Base-by-base conservation (phyloP, 2,329 filamentous ascomycete species). In the Mariannaea sp. region DNA sequence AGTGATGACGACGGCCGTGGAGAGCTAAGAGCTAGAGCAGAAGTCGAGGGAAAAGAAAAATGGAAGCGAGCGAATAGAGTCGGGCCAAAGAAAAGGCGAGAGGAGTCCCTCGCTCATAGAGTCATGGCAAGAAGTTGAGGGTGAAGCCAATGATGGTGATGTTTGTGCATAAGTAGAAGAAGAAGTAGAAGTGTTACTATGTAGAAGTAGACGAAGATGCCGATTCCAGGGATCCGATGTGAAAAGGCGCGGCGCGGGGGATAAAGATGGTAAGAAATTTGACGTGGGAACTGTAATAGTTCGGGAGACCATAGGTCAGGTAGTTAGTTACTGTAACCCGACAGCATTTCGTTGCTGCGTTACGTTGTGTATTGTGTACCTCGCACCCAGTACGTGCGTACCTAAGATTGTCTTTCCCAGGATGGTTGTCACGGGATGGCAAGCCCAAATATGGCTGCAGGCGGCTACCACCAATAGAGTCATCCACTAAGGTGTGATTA, bases 81-180 rank as follows among this genome's bases (percentile, higher is more conserved):
- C 60, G 45, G 47, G 46, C 35, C 62, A 54, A 49, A 49, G 14
- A 53, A 60, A 50, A 40, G 56, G 36, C 19, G 27, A 30, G 30
- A 36, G 38, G 42, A 42, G 39, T 54, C 53, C 60, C 56, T 52
- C 54, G 49, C 47, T 64, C 53, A 65, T 56, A 53, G 52, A 52
- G 51, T 64, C 62, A 65, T 44, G 38, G 32, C 8, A 20, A 39
- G 19, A 39, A 22, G 13, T 24, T 17, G 36, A 22, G n/a, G n/a
- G n/a, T n/a, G n/a, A n/a, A n/a, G n/a, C n/a, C n/a, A n/a, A n/a
- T n/a, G n/a, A n/a, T n/a, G n/a, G n/a, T n/a, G n/a, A n/a, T n/a
- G n/a, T n/a, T n/a, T n/a, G n/a, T n/a, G n/a, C n/a, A n/a, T n/a
- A n/a, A n/a, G n/a, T n/a, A n/a, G n/a, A n/a, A n/a, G n/a, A n/a